A percentile compares a stretch with the other conserved stretches of the same genome.
These are phyloP conservation scores for Aquanectria penicillioides DNA, from an alignment of 2,329 filamentous ascomycete genomes.

Conservation along the genomic window DNA sequence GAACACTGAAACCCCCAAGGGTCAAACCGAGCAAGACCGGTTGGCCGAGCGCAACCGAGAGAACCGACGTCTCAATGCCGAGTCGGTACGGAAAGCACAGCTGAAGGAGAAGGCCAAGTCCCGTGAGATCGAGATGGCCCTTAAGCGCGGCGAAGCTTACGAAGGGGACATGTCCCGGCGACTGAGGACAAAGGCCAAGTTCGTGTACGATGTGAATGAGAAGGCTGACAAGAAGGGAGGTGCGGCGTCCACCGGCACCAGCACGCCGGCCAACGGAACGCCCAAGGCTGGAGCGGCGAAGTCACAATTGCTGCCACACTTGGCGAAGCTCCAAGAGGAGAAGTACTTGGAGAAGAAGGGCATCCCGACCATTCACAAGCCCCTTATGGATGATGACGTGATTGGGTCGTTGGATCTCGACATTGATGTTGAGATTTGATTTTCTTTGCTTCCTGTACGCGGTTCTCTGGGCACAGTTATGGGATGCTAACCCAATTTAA, in stretches of 20 bases:
- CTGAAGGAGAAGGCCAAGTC: constrained; percentile 78
- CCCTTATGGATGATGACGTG: constrained; percentile 90
- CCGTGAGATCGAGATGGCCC: constrained; percentile 68
- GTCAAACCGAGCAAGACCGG: constrained; percentile 78
- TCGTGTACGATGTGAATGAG: constrained; percentile 71
- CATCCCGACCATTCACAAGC: constrained; percentile 77
- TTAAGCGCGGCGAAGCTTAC: constrained; percentile 71
- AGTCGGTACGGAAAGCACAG: constrained; percentile 90
- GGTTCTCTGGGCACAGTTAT: background rate
- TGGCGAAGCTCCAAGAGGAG: constrained; percentile 64
- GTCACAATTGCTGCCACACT: constrained; percentile 57
- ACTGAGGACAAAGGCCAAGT: constrained; percentile 74
- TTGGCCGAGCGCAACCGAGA: constrained; percentile 84
- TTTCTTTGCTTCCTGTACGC: background rate
- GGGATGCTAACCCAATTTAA: background rate
- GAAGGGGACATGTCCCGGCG: constrained; percentile 69
- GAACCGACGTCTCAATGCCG: constrained; percentile 86
- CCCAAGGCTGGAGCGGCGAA: constrained; percentile 59
- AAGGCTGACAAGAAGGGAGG: constrained; percentile 57
- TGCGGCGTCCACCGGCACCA: constrained; percentile 60
- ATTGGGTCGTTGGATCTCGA: constrained; percentile 90
- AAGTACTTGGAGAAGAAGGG: constrained; percentile 67
- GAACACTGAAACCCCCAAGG: constrained; percentile 58
- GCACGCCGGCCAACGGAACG: constrained; percentile 63
- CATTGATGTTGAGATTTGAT: constrained; percentile 87